Percentiles rank a stretch among this genome's conserved stretches.
Evolutionary conservation across 179 eudicot genomes (phyloP).

Genomic region (Beta macrorhiza): DNA sequence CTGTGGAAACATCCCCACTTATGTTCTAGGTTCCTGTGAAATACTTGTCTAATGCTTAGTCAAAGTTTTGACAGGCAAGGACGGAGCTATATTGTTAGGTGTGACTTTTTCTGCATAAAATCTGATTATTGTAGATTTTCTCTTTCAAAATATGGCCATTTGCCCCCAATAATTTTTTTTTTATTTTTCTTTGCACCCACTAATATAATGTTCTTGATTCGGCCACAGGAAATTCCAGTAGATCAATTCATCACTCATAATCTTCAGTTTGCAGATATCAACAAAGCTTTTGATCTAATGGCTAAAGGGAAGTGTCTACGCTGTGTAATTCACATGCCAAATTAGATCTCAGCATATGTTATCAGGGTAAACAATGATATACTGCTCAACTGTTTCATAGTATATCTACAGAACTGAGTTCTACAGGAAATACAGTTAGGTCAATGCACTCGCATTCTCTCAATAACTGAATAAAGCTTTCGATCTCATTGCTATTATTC

Average conservation of each 20-base stretch:
- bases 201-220: background rate
- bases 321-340: constrained; percentile 86
- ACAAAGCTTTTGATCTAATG: constrained; percentile 72
- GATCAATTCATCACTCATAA: constrained; percentile 70
- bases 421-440: background rate
- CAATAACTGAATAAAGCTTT: background rate
- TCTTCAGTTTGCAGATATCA: constrained; percentile 66
- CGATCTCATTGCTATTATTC: too few species aligned
- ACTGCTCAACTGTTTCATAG: background rate
- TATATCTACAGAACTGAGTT: background rate
- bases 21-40: background rate
- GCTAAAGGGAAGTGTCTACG: constrained; percentile 72
- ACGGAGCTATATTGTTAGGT: too few species aligned
- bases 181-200: too few species aligned
- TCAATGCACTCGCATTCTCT: background rate
- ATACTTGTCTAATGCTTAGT: background rate
- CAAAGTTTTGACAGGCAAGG: too few species aligned
- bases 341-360: constrained; percentile 22
- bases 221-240: constrained; percentile 62
- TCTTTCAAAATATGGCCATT: too few species aligned
- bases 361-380: background rate
- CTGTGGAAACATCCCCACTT: background rate
- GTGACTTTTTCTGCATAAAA: too few species aligned
- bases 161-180: too few species aligned
- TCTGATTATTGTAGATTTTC: too few species aligned